Conservation (phyloP, 148 eudicot species). For the Vaccinium corymbosum region DNA sequence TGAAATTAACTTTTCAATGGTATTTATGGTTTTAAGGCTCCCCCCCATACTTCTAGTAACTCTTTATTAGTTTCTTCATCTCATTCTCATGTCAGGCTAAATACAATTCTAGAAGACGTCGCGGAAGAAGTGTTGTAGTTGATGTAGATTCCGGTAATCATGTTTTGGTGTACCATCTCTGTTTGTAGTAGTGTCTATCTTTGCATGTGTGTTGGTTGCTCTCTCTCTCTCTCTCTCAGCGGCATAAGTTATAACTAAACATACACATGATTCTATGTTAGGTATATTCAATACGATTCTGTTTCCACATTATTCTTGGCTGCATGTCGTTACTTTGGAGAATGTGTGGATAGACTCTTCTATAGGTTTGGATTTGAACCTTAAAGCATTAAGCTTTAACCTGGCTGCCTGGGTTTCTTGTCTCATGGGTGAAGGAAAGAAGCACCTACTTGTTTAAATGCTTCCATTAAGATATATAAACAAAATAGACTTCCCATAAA, state of each 20-base stretch:
- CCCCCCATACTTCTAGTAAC: not conserved
- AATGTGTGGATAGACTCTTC: not conserved
- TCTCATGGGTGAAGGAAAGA: slow-evolving; percentile 1
- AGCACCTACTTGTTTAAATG: not conserved
- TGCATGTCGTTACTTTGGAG: not conserved
- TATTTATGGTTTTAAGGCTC: not conserved
- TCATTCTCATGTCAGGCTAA: slow-evolving; percentile 51
- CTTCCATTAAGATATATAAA: not conserved
- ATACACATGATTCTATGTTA: not conserved
- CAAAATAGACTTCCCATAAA: not conserved
- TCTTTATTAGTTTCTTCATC: not conserved
- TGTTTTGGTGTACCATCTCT: not conserved
- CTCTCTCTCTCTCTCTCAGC: not conserved
- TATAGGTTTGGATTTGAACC: not conserved
- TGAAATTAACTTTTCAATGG: not conserved
- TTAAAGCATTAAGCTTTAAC: not conserved
- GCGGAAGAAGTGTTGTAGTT: slow-evolving; percentile 48
- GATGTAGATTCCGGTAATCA: slow-evolving; percentile 68
- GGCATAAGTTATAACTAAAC: not conserved
- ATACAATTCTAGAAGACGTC: slow-evolving; percentile 60
- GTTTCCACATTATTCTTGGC: not conserved
- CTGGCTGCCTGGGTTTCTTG: not conserved
- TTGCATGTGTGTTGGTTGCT: not conserved
- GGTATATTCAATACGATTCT: not conserved
- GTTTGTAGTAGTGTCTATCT: not conserved